phyloP scores from a whole-genome alignment of 2,329 filamentous ascomycete species.

The Neoscytalidium dimidiatum region DNA sequence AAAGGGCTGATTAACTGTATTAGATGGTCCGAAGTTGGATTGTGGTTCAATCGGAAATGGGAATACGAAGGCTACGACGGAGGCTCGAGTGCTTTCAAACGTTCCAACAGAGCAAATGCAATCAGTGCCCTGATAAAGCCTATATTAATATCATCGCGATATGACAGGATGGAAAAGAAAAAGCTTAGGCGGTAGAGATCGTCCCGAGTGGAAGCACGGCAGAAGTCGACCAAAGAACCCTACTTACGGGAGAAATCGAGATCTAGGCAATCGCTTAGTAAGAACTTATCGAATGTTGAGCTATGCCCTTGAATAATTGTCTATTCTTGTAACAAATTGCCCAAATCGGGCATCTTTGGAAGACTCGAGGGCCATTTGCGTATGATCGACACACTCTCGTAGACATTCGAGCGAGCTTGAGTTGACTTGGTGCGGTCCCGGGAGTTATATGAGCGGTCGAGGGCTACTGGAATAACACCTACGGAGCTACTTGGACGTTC shows the following conservation, averaged over 20 bases:
- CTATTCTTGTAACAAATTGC: not conserved
- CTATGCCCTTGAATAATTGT: not conserved
- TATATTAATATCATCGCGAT: no score
- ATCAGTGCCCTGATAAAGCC: conserved; percentile 45
- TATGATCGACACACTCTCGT: not conserved
- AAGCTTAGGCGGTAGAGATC: no score
- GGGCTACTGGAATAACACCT: no score
- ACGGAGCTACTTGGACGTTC: not conserved
- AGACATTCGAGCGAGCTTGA: not conserved
- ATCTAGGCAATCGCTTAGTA: conserved; percentile 44
- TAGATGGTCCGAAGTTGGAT: conserved; percentile 36
- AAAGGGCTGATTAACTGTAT: conserved; percentile 19
- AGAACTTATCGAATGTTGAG: conserved; percentile 27
- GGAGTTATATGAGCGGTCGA: no score
- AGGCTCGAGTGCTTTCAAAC: conserved; percentile 41
- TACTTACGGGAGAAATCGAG: conserved; percentile 44
- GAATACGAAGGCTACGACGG: conserved; percentile 35
- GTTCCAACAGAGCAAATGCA: conserved; percentile 45
- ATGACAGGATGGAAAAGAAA: no score
- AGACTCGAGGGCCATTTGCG: not conserved
- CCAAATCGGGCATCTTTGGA: not conserved
- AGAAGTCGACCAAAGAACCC: conserved; percentile 47
- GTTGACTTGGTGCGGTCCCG: no score
- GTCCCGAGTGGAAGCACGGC: no score
- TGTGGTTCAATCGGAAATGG: conserved; percentile 39